A percentile compares a stretch with the other conserved stretches of the same genome.
phyloP scores from a whole-genome alignment of 2,329 filamentous ascomycete genomes.

The Fusarium denticulatum region DNA sequence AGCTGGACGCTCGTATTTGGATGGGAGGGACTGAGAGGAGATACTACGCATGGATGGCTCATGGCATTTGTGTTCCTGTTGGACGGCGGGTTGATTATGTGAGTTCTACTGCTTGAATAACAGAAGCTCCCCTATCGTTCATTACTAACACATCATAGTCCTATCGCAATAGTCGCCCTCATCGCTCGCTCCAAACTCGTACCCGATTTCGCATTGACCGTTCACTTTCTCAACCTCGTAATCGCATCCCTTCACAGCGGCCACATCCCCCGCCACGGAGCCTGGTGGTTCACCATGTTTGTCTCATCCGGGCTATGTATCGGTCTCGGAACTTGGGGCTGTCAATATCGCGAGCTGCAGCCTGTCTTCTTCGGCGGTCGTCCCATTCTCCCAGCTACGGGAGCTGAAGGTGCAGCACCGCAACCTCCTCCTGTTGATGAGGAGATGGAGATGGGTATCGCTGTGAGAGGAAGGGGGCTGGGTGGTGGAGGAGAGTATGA shows the following conservation, averaged over 20 bases:
- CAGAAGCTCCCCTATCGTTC: not conserved
- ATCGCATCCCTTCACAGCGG: conserved; percentile 82
- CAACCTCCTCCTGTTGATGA: conserved; percentile 51
- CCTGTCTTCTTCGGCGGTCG: conserved; percentile 86
- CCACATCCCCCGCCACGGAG: conserved; percentile 76
- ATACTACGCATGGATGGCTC: conserved; percentile 71
- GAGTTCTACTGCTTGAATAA: conserved; percentile 35
- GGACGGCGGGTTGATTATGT: conserved; percentile 64
- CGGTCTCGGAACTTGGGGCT: conserved; percentile 85
- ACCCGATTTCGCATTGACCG: conserved; percentile 90
- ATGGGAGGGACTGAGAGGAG: conserved; percentile 67
- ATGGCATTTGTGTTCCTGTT: conserved; percentile 67
- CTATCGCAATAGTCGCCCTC: conserved; percentile 83
- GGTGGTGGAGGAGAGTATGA: conserved; percentile 71
- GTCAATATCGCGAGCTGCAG: conserved; percentile 86
- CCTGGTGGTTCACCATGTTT: conserved; percentile 82
- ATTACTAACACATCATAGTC: conserved; percentile 60
- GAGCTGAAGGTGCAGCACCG: conserved; percentile 19
- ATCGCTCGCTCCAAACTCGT: conserved; percentile 92
- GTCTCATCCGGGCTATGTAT: conserved; percentile 57
- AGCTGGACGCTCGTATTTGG: conserved; percentile 64
- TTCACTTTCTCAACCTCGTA: conserved; percentile 84
- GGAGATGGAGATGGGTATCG: conserved; percentile 62
- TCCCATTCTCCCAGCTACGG: conserved; percentile 48
- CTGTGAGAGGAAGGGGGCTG: conserved; percentile 62